Percentiles rank a stretch among this genome's conserved stretches.
Evolutionary conservation across 257 asterid genomes (phyloP).

Genomic region (Solanum lignicaule): DNA sequence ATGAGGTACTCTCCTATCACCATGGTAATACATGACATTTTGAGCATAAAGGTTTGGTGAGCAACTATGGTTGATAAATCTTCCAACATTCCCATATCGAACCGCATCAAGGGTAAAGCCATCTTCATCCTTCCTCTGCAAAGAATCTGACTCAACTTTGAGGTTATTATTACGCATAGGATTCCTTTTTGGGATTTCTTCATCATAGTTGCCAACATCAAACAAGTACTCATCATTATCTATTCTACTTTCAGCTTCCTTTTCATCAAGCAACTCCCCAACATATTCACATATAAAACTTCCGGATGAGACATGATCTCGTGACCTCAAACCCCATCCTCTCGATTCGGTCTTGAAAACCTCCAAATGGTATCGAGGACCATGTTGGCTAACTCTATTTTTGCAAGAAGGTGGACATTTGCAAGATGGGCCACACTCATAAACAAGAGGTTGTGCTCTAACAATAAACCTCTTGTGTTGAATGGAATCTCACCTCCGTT

Average conservation of each 20-base stretch:
- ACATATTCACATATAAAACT: not conserved
- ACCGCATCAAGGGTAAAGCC: slow-evolving; percentile 21
- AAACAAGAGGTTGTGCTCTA: not conserved
- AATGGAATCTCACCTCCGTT: not conserved
- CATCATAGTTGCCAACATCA: not conserved
- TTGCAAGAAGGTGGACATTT: not conserved
- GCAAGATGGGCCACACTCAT: not conserved
- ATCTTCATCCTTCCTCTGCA: not conserved
- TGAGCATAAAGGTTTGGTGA: too few relatives aligned
- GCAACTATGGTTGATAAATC: too few relatives aligned
- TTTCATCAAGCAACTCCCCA: not conserved
- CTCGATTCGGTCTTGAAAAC: not conserved
- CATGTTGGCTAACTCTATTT: not conserved
- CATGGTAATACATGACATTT: too few relatives aligned
- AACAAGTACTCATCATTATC: not conserved
- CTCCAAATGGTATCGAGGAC: not conserved
- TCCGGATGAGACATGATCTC: not conserved
- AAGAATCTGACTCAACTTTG: not conserved
- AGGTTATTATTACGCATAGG: not conserved
- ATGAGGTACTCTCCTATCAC: too few relatives aligned
- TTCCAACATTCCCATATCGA: too few relatives aligned
- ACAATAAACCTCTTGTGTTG: not conserved
- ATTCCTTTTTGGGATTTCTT: not conserved
- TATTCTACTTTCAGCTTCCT: too few relatives aligned
- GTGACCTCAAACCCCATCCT: not conserved